A percentile compares a stretch with the other conserved stretches of the same genome.
Conservation (phyloP, 306 rosid species). For the Castanopsis chinensis region DNA sequence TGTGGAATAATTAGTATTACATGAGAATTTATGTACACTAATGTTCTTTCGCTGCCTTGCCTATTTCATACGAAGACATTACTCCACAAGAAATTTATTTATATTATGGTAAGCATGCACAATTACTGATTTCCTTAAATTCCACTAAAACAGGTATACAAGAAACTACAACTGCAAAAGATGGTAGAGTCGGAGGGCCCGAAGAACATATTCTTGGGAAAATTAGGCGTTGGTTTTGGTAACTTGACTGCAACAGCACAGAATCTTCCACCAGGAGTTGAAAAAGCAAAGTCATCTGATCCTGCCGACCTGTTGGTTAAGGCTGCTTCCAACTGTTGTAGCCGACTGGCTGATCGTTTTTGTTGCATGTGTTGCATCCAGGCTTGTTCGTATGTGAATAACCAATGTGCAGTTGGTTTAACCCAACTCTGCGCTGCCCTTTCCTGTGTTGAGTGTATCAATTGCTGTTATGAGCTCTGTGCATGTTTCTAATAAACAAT, state of each 20-base stretch:
- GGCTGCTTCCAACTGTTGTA: conserved; percentile 65
- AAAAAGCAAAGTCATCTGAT: conserved; percentile 62
- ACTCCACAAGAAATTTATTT: not conserved
- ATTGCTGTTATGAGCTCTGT: conserved; percentile 78
- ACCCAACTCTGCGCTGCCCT: conserved; percentile 78
- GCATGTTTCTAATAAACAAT: conserved; percentile 23
- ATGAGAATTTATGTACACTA: too few species aligned
- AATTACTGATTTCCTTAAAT: conserved; percentile 1
- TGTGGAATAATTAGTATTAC: too few species aligned
- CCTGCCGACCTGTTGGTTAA: conserved; percentile 40
- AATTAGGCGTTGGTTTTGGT: conserved; percentile 67
- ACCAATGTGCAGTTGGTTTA: conserved; percentile 57
- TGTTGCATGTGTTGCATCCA: conserved; percentile 78
- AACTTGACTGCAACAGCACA: conserved; percentile 59
- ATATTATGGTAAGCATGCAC: not conserved
- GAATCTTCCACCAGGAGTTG: conserved; percentile 48
- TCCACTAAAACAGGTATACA: conserved; percentile 53
- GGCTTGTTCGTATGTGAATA: conserved; percentile 50
- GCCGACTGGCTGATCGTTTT: conserved; percentile 33
- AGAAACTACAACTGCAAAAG: conserved; percentile 31
- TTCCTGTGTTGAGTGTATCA: conserved; percentile 69
- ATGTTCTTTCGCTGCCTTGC: too few species aligned
- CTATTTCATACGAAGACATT: not conserved
- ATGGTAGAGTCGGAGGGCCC: conserved; percentile 20
- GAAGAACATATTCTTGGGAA: conserved; percentile 56